phyloP scores from a whole-genome alignment of 140 eudicot genomes.

The Flaveria floridana region DNA sequence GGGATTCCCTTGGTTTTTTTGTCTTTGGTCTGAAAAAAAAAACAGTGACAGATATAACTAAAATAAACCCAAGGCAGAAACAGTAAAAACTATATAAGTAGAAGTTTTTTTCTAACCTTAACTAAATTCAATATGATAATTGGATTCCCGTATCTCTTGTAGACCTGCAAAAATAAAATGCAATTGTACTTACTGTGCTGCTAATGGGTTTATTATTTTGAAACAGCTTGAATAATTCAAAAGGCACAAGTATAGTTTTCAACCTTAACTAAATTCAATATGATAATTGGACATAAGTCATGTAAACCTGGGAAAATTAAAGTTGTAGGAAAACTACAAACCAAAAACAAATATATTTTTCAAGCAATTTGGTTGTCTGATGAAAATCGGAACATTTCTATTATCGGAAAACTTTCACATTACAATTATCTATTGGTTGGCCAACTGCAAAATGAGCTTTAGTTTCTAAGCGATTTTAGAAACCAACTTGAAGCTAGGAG shows the following conservation, averaged over 20 bases:
- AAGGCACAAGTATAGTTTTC: too few species aligned
- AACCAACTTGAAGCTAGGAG: neutral
- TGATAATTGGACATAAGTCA: slow-evolving; percentile 93
- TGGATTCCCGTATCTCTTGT: slow-evolving; percentile 89
- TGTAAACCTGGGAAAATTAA: slow-evolving; percentile 60
- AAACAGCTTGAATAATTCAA: too few species aligned
- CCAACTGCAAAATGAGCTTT: neutral
- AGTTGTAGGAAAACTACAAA: neutral
- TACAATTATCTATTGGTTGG: neutral
- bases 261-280: too few species aligned
- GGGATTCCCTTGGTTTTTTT: slow-evolving; percentile 81
- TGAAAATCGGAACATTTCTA: neutral
- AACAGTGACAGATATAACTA: slow-evolving; percentile 3
- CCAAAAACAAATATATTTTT: neutral
- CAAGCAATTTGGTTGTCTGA: neutral
- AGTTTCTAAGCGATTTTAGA: neutral
- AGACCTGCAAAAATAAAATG: too few species aligned
- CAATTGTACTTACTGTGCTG: too few species aligned
- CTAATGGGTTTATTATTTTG: too few species aligned
- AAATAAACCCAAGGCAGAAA: slow-evolving; percentile 6
- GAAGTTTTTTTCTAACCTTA: slow-evolving; percentile 51
- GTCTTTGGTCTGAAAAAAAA: slow-evolving; percentile 33
- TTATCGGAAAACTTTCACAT: slow-evolving; percentile 1
- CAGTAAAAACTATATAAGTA: neutral
- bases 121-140: slow-evolving; percentile 83